Conservation (phyloP, 306 rosid species). For the Vicia faba region DNA sequence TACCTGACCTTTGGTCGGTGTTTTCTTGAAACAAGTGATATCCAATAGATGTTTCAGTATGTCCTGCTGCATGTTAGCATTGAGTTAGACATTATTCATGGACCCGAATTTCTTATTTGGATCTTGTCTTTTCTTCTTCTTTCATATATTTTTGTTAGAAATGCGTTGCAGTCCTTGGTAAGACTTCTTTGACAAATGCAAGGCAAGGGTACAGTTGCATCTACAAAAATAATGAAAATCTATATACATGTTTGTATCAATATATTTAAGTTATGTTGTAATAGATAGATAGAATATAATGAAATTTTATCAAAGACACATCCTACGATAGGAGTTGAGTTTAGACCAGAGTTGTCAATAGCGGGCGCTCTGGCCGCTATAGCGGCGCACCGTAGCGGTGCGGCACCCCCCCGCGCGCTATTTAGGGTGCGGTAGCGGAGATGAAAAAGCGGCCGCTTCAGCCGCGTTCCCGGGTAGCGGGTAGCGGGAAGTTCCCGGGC, state of each 20-base stretch:
- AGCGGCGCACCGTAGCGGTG: too few species aligned
- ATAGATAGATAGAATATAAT: neutral
- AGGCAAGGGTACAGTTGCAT: neutral
- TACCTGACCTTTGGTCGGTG: constrained; percentile 4
- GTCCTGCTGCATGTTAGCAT: constrained; percentile 14
- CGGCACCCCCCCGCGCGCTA: too few species aligned
- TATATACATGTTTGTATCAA: neutral
- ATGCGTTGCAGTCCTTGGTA: constrained; percentile 10
- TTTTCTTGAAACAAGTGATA: constrained; percentile 17
- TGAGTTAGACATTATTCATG: neutral
- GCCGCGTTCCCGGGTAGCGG: too few species aligned
- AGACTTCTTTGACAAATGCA: constrained; percentile 11
- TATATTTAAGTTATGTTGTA: neutral
- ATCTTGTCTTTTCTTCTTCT: neutral
- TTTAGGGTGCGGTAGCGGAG: too few species aligned
- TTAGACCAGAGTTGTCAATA: too few species aligned
- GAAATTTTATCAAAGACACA: too few species aligned
- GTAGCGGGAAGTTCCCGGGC: too few species aligned
- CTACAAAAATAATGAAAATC: neutral
- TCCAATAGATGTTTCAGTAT: constrained; percentile 8
- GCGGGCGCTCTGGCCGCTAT: too few species aligned
- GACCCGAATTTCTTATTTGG: constrained; percentile 2
- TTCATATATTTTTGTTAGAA: neutral
- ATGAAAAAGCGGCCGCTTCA: too few species aligned
- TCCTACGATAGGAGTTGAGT: too few species aligned